Evolutionary conservation across 169 alveolate genomes (phyloP), one percentile per base, ranked within the genome.

Genomic region (Plasmodium yoelii): DNA sequence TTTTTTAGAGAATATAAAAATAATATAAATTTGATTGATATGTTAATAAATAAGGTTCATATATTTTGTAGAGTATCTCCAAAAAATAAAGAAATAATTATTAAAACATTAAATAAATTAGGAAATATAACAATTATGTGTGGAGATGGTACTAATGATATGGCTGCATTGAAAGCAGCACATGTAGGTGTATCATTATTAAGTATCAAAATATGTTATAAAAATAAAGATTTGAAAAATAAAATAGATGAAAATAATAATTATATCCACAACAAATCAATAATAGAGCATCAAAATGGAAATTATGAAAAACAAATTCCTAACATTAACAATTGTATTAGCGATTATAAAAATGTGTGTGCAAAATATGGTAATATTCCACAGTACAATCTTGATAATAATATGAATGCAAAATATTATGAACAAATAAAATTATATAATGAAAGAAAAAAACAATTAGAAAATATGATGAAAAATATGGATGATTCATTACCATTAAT

Each of bases 91-190:
- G 98, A 96, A 88, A 91, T 93, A 39, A 71, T 84, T 73, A 80
- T 94, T 87, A 92, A 96, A 86, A 88, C 96, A 49, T 75, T 94
- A 72, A 88, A 97, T 93, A 84, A 92, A 28, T 69, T 94, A 68
- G 97, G 98, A 18, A 92, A 94, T 70, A 94, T 93, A 44, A 96
- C 97, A 15, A 91, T 97, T 28, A 98, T 98, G 99, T 97, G 99
- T 92, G 99, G 99, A 9, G 99, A 99, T 94, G 99, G 99, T 1
- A 98, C 99, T 18, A 99, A 99, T 88, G 99, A 99, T 92, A 99
- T 98, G 61, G 99, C 99, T n/a, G 99, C 99, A 1, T 94, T 99
- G 65, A 99, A 98, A 87, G 96, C 97, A 53, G 99, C 99, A 7
- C 97, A 97, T 74, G 98, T 98, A 10, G 99, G 99, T 46, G 95